Evolutionary conservation across 2,329 filamentous ascomycete species (phyloP), one percentile per base, ranked within the genome.

Genomic region (Didymella sp.): DNA sequence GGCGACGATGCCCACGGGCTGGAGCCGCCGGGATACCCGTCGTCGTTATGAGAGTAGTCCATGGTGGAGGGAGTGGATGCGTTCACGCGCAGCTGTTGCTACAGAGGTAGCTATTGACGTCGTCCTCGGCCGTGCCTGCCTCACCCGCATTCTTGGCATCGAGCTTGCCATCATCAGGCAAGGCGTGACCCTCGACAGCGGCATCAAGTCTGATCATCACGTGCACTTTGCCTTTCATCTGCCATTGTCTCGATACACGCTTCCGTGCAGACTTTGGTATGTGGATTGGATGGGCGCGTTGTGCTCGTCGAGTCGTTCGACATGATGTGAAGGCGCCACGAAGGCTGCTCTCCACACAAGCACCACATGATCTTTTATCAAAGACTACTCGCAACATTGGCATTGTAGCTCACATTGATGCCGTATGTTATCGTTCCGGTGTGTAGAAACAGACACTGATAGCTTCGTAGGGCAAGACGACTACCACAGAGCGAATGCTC

Each of bases 341-440:
- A 33, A 66, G 73, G 60, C 59, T 73, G 60, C 63, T 75, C 31
- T 73, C 73, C 42, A 66, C 67, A 25, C 61, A 58, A 17, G 22
- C 55, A 37, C 51, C 61, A 9, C 62, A 52, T 25, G 65, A 68
- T 46, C 52, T 60, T 59, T 79, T 87, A 17, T 81, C 85, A 35
- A 85, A 85, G 68, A 94, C 92, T 47, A 95, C 93, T 48, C 85
- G 94, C 67, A 99, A 99, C 73, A 97, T 99, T 73, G 95, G 95
- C 60, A 98, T 99, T 66, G 97, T 99, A 76, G 95, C 95, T 58
- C 95, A 99, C 76, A 96, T 99, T 63, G 95, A 98, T 87, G 95
- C 95, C 54, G 84, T 86, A 74, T 65, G 82, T 77, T n/a, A 5
- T 27, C 13, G 8, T 31, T 19, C n/a, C 24, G 28, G n/a, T 35